Evolutionary conservation across 495 filamentous ascomycete genomes (phyloP).

Genomic region (Neurospora sp.): DNA sequence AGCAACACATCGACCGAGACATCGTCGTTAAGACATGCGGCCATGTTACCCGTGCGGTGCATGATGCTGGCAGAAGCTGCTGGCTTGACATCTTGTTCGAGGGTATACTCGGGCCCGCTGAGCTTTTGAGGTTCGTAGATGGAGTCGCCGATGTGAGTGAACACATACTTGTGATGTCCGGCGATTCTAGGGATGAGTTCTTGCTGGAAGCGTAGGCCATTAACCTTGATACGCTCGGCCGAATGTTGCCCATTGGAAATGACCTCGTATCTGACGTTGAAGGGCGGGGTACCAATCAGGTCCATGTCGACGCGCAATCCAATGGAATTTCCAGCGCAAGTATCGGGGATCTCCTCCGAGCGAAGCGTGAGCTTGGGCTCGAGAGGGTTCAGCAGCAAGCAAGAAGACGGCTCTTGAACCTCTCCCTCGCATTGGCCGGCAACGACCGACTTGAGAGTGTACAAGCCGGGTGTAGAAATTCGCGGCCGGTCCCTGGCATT

Average conservation of each 20-base stretch:
- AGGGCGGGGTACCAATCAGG: constrained; percentile 82
- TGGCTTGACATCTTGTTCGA: constrained; percentile 89
- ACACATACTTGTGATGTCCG: constrained; percentile 78
- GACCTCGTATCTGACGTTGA: constrained; percentile 62
- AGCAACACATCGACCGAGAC: constrained; percentile 62
- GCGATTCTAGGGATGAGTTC: constrained; percentile 73
- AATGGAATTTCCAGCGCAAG: constrained; percentile 87
- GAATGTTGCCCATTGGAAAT: constrained; percentile 39
- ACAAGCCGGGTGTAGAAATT: constrained; percentile 73
- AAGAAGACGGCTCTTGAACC: constrained; percentile 83
- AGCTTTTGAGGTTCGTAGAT: constrained; percentile 60
- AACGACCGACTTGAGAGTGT: constrained; percentile 66
- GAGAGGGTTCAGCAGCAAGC: constrained; percentile 79
- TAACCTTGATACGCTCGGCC: constrained; percentile 32
- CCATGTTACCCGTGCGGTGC: constrained; percentile 39
- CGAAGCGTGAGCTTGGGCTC: constrained; percentile 67
- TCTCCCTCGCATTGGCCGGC: constrained; percentile 79
- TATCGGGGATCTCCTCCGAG: constrained; percentile 76
- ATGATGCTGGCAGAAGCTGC: constrained; percentile 70
- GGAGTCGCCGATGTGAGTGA: constrained; percentile 66
- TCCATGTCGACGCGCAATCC: constrained; percentile 81
- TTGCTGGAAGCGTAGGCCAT: constrained; percentile 63
- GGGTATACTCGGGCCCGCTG: constrained; percentile 36
- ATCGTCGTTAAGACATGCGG: constrained; percentile 72
- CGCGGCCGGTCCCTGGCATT: constrained; percentile 35